phyloP scores from a whole-genome alignment of 169 alveolate species.

The Plasmodium coatneyi region DNA sequence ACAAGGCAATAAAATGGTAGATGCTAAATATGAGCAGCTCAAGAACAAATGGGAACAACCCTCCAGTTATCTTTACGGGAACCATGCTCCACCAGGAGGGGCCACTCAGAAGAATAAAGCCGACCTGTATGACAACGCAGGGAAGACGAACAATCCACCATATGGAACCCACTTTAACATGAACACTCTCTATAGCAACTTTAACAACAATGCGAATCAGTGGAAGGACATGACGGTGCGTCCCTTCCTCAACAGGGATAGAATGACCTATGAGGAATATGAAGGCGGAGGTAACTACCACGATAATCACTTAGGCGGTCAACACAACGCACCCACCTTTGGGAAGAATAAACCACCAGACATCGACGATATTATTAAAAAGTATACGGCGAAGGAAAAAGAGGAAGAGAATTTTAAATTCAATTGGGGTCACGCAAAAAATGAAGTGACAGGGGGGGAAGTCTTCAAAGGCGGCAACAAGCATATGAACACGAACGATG shows the following conservation, averaged over 20 bases:
- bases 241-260: not conserved
- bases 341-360: not conserved
- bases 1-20: not conserved
- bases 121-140: not conserved
- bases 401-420: not conserved
- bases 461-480: not conserved
- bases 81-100: not conserved
- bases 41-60: not conserved
- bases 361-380: slow-evolving; percentile 40
- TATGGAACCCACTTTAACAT: slow-evolving; percentile 4
- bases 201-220: not conserved
- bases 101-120: not conserved
- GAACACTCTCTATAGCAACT: not conserved
- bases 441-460: not conserved
- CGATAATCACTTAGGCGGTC: not conserved
- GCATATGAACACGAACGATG: not conserved
- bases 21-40: not conserved
- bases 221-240: not conserved
- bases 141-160: not conserved
- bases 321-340: not conserved
- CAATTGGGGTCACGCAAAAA: not conserved
- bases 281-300: not conserved
- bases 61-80: not conserved
- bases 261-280: not conserved
- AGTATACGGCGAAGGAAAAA: slow-evolving; percentile 14